A percentile compares a stretch with the other conserved stretches of the same genome.
phyloP scores from a whole-genome alignment of 306 rosid species.

The Ormosia emarginata region DNA sequence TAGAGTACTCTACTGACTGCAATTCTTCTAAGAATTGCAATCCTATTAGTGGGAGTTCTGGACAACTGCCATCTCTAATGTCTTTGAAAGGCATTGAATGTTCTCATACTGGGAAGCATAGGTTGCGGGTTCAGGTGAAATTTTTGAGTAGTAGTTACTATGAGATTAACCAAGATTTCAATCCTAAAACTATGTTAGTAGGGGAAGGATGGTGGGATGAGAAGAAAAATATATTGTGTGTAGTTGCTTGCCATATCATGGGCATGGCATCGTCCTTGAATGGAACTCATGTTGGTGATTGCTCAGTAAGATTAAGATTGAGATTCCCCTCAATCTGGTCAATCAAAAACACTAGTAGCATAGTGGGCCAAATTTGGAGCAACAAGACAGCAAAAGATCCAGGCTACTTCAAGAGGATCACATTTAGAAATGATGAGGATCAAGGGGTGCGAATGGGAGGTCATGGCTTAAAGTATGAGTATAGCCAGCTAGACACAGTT shows the following conservation, averaged over 20 bases:
- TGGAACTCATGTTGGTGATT: conserved; percentile 43
- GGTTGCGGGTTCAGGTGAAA: conserved; percentile 33
- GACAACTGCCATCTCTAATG: conserved; percentile 29
- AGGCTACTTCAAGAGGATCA: conserved; percentile 41
- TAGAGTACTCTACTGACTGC: conserved; percentile 45
- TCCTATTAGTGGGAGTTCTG: conserved; percentile 31
- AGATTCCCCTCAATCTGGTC: conserved; percentile 48
- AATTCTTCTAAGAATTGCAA: conserved; percentile 40
- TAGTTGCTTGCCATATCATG: conserved; percentile 43
- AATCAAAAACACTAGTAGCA: conserved; percentile 30
- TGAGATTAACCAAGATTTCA: conserved; percentile 11
- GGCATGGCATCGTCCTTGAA: conserved; percentile 23
- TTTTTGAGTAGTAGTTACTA: conserved; percentile 7
- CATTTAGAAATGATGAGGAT: conserved; percentile 7
- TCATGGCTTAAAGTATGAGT: conserved; percentile 37
- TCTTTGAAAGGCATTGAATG: conserved; percentile 35
- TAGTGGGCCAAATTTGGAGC: conserved; percentile 64
- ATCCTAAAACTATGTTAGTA: conserved; percentile 33
- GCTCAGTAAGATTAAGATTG: conserved; percentile 49
- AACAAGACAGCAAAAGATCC: conserved; percentile 34
- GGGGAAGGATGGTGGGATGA: conserved; percentile 70
- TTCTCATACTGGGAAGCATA: not conserved
- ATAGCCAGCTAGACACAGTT: conserved; percentile 39
- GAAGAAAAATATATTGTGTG: conserved; percentile 24
- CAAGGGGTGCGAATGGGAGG: not conserved